These are phyloP conservation scores for Colletotrichum higginsianum DNA, from an alignment of 2,329 filamentous ascomycete species.

Conservation along the genomic window DNA sequence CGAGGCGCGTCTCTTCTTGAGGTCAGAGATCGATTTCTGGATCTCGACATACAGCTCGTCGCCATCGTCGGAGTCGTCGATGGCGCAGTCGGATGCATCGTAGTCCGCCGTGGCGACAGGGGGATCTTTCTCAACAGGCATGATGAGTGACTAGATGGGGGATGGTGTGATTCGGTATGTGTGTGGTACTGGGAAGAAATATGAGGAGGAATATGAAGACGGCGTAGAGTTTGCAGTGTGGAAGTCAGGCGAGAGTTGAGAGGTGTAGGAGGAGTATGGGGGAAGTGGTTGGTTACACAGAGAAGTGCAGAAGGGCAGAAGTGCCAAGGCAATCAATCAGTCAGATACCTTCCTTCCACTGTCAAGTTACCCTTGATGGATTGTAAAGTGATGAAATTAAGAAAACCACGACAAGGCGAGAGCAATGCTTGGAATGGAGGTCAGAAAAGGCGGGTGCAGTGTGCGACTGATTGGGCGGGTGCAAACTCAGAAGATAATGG, in stretches of 20 bases:
- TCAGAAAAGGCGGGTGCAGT: slow-evolving; percentile 12
- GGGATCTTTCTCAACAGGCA: slow-evolving; percentile 31
- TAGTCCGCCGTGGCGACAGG: not conserved
- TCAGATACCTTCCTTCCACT: not conserved
- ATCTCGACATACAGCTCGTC: slow-evolving; percentile 54
- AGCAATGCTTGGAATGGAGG: not conserved
- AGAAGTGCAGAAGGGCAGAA: not conserved
- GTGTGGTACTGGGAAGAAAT: not conserved
- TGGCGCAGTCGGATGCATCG: slow-evolving; percentile 47
- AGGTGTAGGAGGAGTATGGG: not conserved
- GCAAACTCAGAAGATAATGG: not conserved
- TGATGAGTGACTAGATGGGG: slow-evolving; percentile 1
- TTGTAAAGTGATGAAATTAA: slow-evolving; percentile 4
- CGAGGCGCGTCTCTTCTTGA: slow-evolving; percentile 55
- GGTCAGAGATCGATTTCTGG: slow-evolving; percentile 58
- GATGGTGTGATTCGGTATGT: not conserved
- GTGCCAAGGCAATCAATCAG: not conserved
- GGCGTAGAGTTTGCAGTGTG: not conserved
- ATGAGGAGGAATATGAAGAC: not conserved
- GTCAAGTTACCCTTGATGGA: not conserved
- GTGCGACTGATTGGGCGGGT: not conserved
- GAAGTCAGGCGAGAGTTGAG: not conserved
- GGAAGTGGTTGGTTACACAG: slow-evolving; percentile 22
- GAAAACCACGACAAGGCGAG: not conserved
- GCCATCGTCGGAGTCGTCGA: slow-evolving; percentile 58